Evolutionary conservation across 192 early-diverging fungal species (phyloP), one percentile per base, ranked within the genome.

Genomic region (Coemansia sp.): DNA sequence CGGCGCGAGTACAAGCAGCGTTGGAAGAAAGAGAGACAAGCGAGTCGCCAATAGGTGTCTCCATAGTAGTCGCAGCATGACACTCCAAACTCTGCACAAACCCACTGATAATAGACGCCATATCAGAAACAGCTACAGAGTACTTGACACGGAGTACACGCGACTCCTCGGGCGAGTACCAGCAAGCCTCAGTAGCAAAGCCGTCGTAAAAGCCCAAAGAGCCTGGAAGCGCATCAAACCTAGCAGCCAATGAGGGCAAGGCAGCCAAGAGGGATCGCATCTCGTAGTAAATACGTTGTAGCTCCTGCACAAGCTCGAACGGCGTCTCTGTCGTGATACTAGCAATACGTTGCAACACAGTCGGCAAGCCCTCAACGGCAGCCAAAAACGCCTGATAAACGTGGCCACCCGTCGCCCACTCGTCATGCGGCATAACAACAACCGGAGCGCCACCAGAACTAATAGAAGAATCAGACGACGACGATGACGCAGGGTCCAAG

Each of bases 331-430:
- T 36, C 18, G 12, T 49, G 0, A 12, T 63, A 11, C 24, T 49
- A 6, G 78, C 74, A 22, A 84, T 73, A 36, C 66, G 57, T 31
- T 61, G 10, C 12, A 84, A 74, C 3, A 76, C 67, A 3, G 44
- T 61, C 12, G 82, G 82, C 42, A 84, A 66, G 38, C 38, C 61
- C 11, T 63, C 63, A 9, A 79, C 61, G 1, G 69, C 68, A 3
- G 68, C 72, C 13, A 84, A 42, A 47, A 79, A 84, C n/a, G 71
- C 46, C 68, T 44, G 51, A 54, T 71, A 82, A 36, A 82, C 72
- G 3, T 74, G 68, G 65, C 80, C 80, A 31, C 80, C 76, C 5
- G 71, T 57, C 12, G 33, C 62, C 82, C 82, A 84, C 22, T 68
- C 66, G 13, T 73, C 71, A 8, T 20, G 10, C 12, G 73, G 67